These are phyloP conservation scores for Metschnikowia anglica DNA, from an alignment of 805 yeast genomes.

Conservation along the genomic window DNA sequence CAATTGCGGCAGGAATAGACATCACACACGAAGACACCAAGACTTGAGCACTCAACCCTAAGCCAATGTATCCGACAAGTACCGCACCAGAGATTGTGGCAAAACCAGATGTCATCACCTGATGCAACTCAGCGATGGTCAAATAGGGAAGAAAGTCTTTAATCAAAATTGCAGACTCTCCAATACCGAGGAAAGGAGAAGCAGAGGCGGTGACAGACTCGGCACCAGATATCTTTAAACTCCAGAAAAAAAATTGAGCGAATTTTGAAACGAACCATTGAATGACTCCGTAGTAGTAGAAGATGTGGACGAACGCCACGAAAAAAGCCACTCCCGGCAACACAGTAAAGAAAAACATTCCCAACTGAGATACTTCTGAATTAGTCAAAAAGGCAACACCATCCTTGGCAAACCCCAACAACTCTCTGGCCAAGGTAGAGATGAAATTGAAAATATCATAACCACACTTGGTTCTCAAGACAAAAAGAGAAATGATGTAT, in stretches of 20 bases:
- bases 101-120: conserved; percentile 61
- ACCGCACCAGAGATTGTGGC: conserved; percentile 66
- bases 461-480: conserved; percentile 58
- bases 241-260: conserved; percentile 59
- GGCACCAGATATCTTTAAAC: conserved; percentile 58
- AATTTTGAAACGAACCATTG: conserved; percentile 62
- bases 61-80: conserved; percentile 59
- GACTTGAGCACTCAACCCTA: conserved; percentile 62
- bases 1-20: conserved; percentile 66
- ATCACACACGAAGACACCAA: conserved; percentile 65
- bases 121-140: conserved; percentile 62
- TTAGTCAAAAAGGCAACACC: conserved; percentile 62
- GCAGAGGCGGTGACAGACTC: conserved; percentile 68
- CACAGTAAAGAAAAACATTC: conserved; percentile 56
- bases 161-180: conserved; percentile 61
- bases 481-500: conserved; percentile 58
- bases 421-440: conserved; percentile 54
- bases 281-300: conserved; percentile 57
- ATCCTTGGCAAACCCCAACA: conserved; percentile 54
- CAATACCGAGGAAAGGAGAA: conserved; percentile 65
- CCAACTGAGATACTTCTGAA: conserved; percentile 36
- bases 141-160: conserved; percentile 58
- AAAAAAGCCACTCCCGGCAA: conserved; percentile 64
- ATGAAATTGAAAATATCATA: conserved; percentile 62
- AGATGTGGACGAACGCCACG: conserved; percentile 60